Base-by-base conservation (phyloP, 2,329 filamentous ascomycete species). In the Exserohilum rostratum region DNA sequence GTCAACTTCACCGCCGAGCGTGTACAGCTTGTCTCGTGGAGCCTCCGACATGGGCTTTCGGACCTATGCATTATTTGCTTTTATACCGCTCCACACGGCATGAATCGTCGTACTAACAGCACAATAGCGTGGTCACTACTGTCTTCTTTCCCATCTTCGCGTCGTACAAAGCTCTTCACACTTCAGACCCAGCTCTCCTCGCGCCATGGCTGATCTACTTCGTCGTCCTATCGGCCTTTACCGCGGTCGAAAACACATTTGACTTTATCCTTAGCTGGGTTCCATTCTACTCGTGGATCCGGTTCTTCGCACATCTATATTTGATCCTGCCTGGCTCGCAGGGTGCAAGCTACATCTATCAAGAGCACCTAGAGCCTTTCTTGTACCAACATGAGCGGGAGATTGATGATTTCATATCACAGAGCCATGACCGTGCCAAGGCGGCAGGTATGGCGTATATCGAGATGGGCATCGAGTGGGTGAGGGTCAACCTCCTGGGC, bases 141-240 rank as follows among this genome's bases (percentile, higher is more conserved):
- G 92, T 96, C 72, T 87, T 97, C 72, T 96, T 98, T 74, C 95
- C 95, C 46, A 87, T 97, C 61, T 98, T 96, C 79, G 93, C 93
- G 64, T 96, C 93, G 61, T 98, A 97, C 84, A 98, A 98, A 82
- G 93, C 95, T 44, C 89, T 99, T 71, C 93, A 95, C 79, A 93
- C 91, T 13, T 89, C 90, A 47, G 91, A 97, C 76, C 92, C 93
- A 2, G 88, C 91, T 33, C 87, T 96, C 72, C 84, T 97, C 56
- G 91, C 91, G 61, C 93, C 93, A 87, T 99, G 95, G 95, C 85
- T 98, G 64, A 98, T 98, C 90, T 99, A 98, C 84, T 99, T 93
- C 90, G 91, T 96, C 57, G 91, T 96, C 20, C 85, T 97, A 62
- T 90, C 90, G 57, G 88, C 90, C 74, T 86, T 88, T 67, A 82